Evolutionary conservation across 176 grass and related monocot genomes (phyloP), one percentile per base, ranked within the genome.

Genomic region (Tillandsia fasciculata): DNA sequence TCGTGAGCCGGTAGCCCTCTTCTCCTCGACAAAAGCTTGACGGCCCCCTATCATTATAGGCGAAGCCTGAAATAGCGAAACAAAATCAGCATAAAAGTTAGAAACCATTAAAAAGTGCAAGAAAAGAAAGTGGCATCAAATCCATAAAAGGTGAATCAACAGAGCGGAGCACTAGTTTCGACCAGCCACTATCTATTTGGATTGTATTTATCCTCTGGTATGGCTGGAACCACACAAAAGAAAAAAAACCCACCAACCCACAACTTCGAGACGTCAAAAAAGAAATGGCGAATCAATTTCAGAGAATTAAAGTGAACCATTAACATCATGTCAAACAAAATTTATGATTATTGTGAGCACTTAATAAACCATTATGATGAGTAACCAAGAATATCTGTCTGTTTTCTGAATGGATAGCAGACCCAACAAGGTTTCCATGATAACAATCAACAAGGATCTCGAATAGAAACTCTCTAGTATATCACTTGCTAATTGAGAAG

Each of bases 11-110:
- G 72, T 70, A 56, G 87, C 71, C 79, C 95, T 79, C 77, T 99
- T 99, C 85, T 94, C 95, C 80, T 99, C 84, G 0, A 99, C 80
- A 10, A 77, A 78, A 53, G 82, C 87, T 71, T 83, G 85, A 1
- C 85, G 75, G 15, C 86, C 90, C 74, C 70, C 67, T n/a, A 99
- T 90, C 69, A 74, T 83, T 66, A 99, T 76, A 72, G 90, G 90
- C 53, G 95, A 94, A 81, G 82, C 90, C 95, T 99, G 81, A 64
- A 75, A 71, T 71, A 49, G 65, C 3, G 65, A 9, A 67, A 49
- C 9, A 17, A 66, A 66, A 24, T 66, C 13, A 67, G 9, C 12
- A 17, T 49, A 5, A 6, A 42, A 42, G 33, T 42, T 6, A 7
- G 33, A 42, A 49, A 8, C 6, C 28, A 15, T 15, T 1, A 49